Evolutionary conservation across 169 alveolate genomes (phyloP), one percentile per base, ranked within the genome.

Genomic region (Neospora caninum): DNA sequence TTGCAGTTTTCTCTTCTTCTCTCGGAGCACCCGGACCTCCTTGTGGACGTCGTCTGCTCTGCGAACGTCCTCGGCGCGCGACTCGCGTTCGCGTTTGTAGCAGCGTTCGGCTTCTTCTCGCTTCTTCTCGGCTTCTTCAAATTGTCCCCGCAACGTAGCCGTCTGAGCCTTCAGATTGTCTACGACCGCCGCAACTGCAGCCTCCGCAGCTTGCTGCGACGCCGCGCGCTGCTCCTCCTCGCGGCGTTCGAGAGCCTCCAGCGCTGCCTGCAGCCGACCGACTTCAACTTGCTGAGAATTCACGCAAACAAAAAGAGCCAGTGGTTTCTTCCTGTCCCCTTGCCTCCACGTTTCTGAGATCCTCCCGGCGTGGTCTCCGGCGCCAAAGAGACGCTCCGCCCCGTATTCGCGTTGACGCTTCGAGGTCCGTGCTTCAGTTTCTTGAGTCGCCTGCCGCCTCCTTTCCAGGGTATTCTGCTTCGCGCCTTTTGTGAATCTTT

Each of bases 81-180:
- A 41, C 41, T 82, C 89, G 38, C 89, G 89, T 36, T 82, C 89
- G 2, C 89, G 53, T 31, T 42, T 82, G 67, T 82, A 82, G 89
- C 89, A 82, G 27, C 89, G 89, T 49, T 82, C 89, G 67, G 67
- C 89, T 25, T 82, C 89, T 43, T 82, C 67, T 22, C 67, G 64
- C 64, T 82, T 82, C 22, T 20, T 42, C 67, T 38, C 89, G 0
- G 67, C 53, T 49, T 38, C 89, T 29, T 38, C 69, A 10, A 82
- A 38, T 6, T 36, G 22, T 13, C 89, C 67, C 25, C 64, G 89
- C 89, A 82, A 36, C 2, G 27, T 27, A 7, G 34, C 54, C 29
- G 34, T 82, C 89, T 82, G 39, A 29, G 89, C 89, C 64, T 82
- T 82, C 89, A 82, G 25, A 34, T 82, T 82, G 20, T 82, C 89